Evolutionary conservation across 2,329 filamentous ascomycete genomes (phyloP), one percentile per base, ranked within the genome.

Genomic region (Cytospora mali): DNA sequence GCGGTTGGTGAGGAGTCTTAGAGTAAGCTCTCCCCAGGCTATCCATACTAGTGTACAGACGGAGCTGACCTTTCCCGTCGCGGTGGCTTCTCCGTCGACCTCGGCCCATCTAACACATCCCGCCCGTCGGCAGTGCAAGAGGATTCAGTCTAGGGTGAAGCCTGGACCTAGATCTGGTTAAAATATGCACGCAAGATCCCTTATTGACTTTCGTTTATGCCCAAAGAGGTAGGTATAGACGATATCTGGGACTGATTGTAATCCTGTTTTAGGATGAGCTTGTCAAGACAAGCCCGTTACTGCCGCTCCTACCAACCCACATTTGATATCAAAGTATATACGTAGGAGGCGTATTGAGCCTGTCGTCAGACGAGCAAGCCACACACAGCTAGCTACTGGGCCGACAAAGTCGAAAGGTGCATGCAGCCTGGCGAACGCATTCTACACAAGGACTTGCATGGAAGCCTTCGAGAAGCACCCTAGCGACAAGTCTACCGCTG

Each of bases 141-240:
- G n/a, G n/a, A n/a, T n/a, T n/a, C n/a, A n/a, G n/a, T n/a, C n/a
- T n/a, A n/a, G n/a, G n/a, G n/a, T n/a, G n/a, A n/a, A n/a, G 9
- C 35, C 35, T n/a, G 35, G 16, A 13, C 16, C 16, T 11, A 13
- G 31, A 11, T 58, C 48, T 58, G 29, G 56, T 46, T 42, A 25
- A 31, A 2, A 10, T 31, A 7, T 35, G 13, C 33, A 14, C 5
- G 2, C 33, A 35, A 35, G 13, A 14, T 35, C 33, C 33, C 33
- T 16, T 11, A 14, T 29, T 48, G 31, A 35, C 31, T 35, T 33
- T 52, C n/a, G 28, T 1, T 46, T 18, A 53, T n/a, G 33, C 49
- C 49, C 18, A 28, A n/a, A 53, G 14, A 28, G 49, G 57, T 49
- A 59, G 57, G 57, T 59, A 59, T 49, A 59, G 57, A 53, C 57